phyloP scores from a whole-genome alignment of 805 yeast genomes.

The Candida takata region DNA sequence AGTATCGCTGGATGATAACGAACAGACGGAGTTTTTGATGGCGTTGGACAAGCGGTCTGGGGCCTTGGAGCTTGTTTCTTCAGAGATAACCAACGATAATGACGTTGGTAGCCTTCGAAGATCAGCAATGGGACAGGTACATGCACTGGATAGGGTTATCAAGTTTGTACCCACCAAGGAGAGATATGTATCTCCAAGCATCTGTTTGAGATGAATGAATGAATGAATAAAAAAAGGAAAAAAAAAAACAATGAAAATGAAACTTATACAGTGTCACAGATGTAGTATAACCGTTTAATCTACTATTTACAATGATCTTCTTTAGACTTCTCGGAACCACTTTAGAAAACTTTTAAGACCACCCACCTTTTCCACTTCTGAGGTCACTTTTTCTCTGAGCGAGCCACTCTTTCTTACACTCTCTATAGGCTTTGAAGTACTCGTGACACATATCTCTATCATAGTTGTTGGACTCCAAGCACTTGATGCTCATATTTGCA shows the following conservation, averaged over 20 bases:
- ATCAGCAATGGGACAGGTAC: constrained; percentile 1
- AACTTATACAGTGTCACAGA: too few relatives aligned
- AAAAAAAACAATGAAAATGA: too few relatives aligned
- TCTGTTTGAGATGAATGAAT: neutral
- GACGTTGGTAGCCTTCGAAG: constrained; percentile 1
- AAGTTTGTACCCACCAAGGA: neutral
- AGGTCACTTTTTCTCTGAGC: constrained; percentile 31
- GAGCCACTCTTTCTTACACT: constrained; percentile 78
- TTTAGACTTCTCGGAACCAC: too few relatives aligned
- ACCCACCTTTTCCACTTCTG: constrained; percentile 21
- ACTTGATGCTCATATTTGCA: constrained; percentile 76
- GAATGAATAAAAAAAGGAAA: neutral
- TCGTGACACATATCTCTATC: constrained; percentile 65
- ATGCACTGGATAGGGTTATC: constrained; percentile 2
- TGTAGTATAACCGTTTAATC: too few relatives aligned
- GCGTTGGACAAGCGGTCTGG: constrained; percentile 16
- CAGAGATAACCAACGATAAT: constrained; percentile 5
- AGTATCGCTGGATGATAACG: constrained; percentile 6
- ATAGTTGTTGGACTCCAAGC: constrained; percentile 72
- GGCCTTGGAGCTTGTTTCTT: constrained; percentile 9
- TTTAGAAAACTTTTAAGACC: constrained; percentile 7
- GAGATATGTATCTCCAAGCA: constrained; percentile 5
- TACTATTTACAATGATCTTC: too few relatives aligned
- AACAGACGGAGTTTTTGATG: constrained; percentile 11
- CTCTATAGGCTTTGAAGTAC: constrained; percentile 88